phyloP scores from a whole-genome alignment of 2,329 filamentous ascomycete species.

The Aspergillus tamarii region DNA sequence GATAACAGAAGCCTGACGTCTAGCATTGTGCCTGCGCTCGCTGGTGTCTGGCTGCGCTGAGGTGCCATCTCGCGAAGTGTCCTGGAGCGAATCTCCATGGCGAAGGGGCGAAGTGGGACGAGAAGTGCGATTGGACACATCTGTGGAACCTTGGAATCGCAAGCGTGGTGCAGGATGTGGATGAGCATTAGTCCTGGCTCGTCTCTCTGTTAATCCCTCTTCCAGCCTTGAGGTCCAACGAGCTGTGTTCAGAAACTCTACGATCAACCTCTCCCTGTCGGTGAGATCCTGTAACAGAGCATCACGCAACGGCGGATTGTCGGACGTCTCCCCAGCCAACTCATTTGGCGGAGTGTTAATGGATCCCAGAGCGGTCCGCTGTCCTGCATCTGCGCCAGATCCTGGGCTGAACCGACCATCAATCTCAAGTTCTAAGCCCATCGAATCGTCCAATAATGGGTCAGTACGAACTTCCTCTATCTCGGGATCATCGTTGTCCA shows the following conservation, averaged over 20 bases:
- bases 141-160: conserved; percentile 33
- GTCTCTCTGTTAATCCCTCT: conserved; percentile 34
- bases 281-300: conserved; percentile 43
- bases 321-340: conserved; percentile 24
- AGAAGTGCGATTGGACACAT: conserved; percentile 33
- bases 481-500: conserved; percentile 38
- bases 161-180: conserved; percentile 31
- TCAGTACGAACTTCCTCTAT: conserved; percentile 39
- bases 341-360: conserved; percentile 29
- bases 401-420: conserved; percentile 23
- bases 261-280: conserved; percentile 47
- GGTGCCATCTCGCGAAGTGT: conserved; percentile 36
- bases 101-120: conserved; percentile 39
- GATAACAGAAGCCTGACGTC: conserved; percentile 45
- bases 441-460: conserved; percentile 32
- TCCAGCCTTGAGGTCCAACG: conserved; percentile 42
- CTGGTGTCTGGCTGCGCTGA: conserved; percentile 27
- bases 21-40: conserved; percentile 35
- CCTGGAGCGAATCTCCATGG: conserved; percentile 32
- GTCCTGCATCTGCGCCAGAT: conserved; percentile 23
- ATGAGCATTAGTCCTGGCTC: conserved; percentile 32
- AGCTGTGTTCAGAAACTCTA: conserved; percentile 47
- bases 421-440: conserved; percentile 27
- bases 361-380: conserved; percentile 29
- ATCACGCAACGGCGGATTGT: conserved; percentile 37